A percentile compares a stretch with the other conserved stretches of the same genome.
Evolutionary conservation across 306 rosid genomes (phyloP).

Genomic region (Vigna nakashimae): DNA sequence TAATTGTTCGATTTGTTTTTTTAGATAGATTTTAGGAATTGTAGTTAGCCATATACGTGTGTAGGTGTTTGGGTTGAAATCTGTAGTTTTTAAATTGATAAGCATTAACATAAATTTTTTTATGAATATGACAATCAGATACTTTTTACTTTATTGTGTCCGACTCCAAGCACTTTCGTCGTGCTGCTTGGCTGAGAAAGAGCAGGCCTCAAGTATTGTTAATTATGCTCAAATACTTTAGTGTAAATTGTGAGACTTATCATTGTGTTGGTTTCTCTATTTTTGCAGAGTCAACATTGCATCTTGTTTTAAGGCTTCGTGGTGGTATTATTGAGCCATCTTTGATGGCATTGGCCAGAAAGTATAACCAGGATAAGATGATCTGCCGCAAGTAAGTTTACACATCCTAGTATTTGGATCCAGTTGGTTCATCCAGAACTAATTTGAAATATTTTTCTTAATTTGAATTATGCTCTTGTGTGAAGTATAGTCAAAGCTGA

Average conservation of each 20-base stretch:
- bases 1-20: not conserved
- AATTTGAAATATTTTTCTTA: not conserved
- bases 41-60: not conserved
- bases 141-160: not conserved
- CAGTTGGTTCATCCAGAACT: not conserved
- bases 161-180: not conserved
- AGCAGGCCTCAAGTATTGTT: not conserved
- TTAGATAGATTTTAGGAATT: not conserved
- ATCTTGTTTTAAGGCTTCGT: constrained; percentile 98
- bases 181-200: not conserved
- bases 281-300: constrained; percentile 87
- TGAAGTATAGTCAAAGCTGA: not conserved
- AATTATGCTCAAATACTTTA: not conserved
- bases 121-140: not conserved
- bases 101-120: not conserved
- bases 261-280: not conserved
- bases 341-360: constrained; percentile 97
- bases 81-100: not conserved
- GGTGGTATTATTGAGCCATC: constrained; percentile 99
- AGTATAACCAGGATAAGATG: constrained; percentile 91
- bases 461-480: not conserved
- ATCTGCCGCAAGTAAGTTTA: constrained; percentile 95
- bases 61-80: not conserved
- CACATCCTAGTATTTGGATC: not conserved
- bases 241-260: constrained; percentile 23